These are phyloP conservation scores for Cryptosporidium felis DNA, from an alignment of 169 alveolate species.

Conservation along the genomic window DNA sequence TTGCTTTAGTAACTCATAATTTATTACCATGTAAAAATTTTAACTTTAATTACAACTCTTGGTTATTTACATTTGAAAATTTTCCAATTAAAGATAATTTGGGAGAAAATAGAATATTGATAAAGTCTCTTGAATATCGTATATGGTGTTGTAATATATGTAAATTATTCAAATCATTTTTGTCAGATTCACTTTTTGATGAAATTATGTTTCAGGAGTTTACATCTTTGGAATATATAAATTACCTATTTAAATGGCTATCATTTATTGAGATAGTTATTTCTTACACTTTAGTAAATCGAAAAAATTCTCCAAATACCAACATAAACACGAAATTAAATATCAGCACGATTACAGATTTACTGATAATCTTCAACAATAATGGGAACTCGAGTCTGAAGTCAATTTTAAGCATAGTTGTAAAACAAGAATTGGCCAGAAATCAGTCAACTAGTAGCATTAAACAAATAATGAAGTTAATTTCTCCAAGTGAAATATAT, in stretches of 20 bases:
- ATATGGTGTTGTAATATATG: background rate
- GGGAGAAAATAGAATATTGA: background rate
- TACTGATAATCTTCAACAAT: too few species aligned
- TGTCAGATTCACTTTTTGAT: background rate
- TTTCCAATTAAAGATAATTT: background rate
- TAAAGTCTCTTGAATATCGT: background rate
- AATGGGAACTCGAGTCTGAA: too few species aligned
- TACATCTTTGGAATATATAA: background rate
- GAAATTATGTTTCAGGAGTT: slow-evolving; percentile 1
- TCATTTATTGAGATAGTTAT: background rate
- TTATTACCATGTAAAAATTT: slow-evolving; percentile 19
- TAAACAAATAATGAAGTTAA: slow-evolving; percentile 1
- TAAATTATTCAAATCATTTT: background rate
- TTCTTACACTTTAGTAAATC: too few species aligned
- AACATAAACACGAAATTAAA: too few species aligned
- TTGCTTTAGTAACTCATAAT: background rate
- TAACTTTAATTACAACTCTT: background rate
- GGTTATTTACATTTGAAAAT: slow-evolving; percentile 8
- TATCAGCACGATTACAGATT: too few species aligned
- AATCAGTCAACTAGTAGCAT: too few species aligned
- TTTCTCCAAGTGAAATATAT: background rate
- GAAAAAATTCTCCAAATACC: too few species aligned
- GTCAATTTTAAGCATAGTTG: too few species aligned
- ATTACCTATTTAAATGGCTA: slow-evolving; percentile 24
- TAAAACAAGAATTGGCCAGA: too few species aligned